These are phyloP conservation scores for Aspergillus ustus DNA, from an alignment of 2,329 filamentous ascomycete species.

Conservation along the genomic window DNA sequence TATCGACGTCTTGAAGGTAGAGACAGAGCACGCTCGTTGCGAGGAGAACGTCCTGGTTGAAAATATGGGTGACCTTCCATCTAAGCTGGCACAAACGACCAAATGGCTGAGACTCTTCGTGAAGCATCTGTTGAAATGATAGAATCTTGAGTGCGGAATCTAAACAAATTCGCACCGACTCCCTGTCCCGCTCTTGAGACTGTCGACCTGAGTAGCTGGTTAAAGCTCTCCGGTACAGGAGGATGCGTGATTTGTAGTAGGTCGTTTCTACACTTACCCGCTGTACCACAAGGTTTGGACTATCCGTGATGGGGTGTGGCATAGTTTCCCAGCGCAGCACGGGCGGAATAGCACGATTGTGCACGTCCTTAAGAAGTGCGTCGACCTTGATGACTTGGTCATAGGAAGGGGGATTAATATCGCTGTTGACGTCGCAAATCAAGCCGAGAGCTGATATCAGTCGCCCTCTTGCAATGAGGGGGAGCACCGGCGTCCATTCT, in stretches of 20 bases:
- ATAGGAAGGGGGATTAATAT: neutral
- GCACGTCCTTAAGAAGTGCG: neutral
- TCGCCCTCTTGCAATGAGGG: neutral
- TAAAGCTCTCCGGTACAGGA: neutral
- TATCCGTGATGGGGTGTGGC: neutral
- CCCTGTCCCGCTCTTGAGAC: neutral
- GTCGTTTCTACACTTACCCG: neutral
- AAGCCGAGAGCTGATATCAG: neutral
- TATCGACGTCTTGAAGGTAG: neutral
- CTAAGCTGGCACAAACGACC: neutral
- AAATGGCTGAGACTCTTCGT: constrained; percentile 1
- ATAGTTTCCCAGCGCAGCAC: neutral
- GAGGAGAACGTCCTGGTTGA: constrained; percentile 2
- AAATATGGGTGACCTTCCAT: constrained; percentile 6
- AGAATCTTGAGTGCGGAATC: neutral
- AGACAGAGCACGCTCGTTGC: constrained; percentile 3
- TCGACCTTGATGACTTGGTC: neutral
- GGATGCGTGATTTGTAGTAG: constrained; percentile 3
- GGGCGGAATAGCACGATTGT: neutral
- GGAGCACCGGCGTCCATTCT: constrained; percentile 6
- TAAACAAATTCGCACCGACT: neutral
- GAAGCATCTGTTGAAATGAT: constrained; percentile 2
- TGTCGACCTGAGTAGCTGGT: neutral
- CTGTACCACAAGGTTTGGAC: neutral
- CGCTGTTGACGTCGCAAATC: neutral